Conservation (phyloP, 2,329 filamentous ascomycete genomes). For the Colletotrichum sp. region DNA sequence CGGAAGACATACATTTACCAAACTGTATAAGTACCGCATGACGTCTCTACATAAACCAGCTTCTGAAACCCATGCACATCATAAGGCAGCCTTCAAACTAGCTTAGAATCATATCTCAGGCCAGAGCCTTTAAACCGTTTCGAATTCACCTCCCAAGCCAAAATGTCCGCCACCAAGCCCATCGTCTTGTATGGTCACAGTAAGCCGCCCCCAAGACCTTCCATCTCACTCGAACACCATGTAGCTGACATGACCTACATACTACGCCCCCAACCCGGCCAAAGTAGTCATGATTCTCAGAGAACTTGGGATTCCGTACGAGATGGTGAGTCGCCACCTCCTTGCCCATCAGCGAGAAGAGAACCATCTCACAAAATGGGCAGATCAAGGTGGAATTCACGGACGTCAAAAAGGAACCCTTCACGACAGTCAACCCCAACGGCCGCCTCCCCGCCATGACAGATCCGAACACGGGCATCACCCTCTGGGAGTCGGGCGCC, state of each 20-base stretch:
- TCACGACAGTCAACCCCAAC: conserved; percentile 36
- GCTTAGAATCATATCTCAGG: background rate
- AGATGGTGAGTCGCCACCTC: conserved; percentile 1
- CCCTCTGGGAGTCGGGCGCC: conserved; percentile 33
- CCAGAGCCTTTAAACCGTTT: no score
- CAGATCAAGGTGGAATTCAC: conserved; percentile 23
- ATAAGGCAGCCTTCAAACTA: no score
- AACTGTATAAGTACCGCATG: background rate
- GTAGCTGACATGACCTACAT: background rate
- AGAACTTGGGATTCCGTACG: conserved; percentile 41
- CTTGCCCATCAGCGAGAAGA: background rate
- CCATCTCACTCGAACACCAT: background rate
- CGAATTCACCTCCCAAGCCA: background rate
- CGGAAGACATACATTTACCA: background rate
- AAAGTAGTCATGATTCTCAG: conserved; percentile 40
- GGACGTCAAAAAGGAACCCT: conserved; percentile 28
- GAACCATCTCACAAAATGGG: background rate
- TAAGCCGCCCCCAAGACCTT: background rate
- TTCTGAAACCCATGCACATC: background rate
- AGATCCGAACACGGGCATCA: conserved; percentile 38
- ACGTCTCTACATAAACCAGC: background rate
- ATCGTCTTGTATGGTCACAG: background rate
- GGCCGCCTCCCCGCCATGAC: conserved; percentile 36
- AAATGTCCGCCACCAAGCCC: background rate
- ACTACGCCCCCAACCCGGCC: conserved; percentile 30